A percentile compares a stretch with the other conserved stretches of the same genome.
These are phyloP conservation scores for Coniosporium tulheliwenetii DNA, from an alignment of 2,329 filamentous ascomycete genomes.

Conservation along the genomic window DNA sequence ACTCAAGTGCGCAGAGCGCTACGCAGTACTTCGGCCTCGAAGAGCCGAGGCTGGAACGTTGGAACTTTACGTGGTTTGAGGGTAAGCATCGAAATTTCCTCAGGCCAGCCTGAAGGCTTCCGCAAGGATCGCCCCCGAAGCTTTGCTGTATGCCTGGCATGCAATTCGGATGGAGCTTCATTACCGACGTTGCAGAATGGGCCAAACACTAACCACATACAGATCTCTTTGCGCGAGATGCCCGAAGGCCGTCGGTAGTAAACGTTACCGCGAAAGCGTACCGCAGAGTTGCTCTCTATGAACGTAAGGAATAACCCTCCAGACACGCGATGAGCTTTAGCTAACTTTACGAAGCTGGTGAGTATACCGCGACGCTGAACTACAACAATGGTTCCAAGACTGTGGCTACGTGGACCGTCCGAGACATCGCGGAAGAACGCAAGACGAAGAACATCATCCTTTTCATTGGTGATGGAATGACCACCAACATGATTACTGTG, in stretches of 20 bases:
- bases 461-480: slow-evolving; percentile 61
- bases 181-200: too few relatives aligned
- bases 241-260: slow-evolving; percentile 52
- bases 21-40: slow-evolving; percentile 52
- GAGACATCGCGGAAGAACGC: slow-evolving; percentile 51
- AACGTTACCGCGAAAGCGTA: slow-evolving; percentile 70
- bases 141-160: too few relatives aligned
- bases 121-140: too few relatives aligned
- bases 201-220: not conserved
- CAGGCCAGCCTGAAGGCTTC: too few relatives aligned
- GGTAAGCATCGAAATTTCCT: slow-evolving; percentile 21
- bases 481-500: slow-evolving; percentile 57
- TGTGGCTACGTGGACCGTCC: slow-evolving; percentile 61
- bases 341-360: slow-evolving; percentile 50
- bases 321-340: not conserved
- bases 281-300: slow-evolving; percentile 57
- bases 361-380: slow-evolving; percentile 58
- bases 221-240: slow-evolving; percentile 64
- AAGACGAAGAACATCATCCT: slow-evolving; percentile 75
- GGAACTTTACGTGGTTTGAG: slow-evolving; percentile 76
- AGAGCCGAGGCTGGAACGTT: slow-evolving; percentile 61
- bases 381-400: slow-evolving; percentile 63
- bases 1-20: slow-evolving; percentile 35
- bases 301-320: slow-evolving; percentile 39
- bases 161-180: too few relatives aligned